Percentiles rank a stretch among this genome's conserved stretches.
phyloP scores from a whole-genome alignment of 2,329 filamentous ascomycete species.

The Fusarium pseudonygamai region DNA sequence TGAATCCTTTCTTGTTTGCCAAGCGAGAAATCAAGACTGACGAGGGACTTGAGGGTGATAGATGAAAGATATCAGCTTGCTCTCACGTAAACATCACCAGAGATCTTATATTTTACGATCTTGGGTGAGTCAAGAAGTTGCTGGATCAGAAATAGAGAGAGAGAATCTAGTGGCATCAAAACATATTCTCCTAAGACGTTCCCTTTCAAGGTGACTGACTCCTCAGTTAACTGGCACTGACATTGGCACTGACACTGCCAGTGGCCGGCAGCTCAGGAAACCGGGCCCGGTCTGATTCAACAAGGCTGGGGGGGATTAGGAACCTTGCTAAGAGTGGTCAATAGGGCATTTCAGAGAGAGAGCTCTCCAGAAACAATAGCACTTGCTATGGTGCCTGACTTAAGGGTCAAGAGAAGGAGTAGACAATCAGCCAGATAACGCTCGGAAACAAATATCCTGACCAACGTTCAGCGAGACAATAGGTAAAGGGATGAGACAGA shows the following conservation, averaged over 20 bases:
- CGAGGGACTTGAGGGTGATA: neutral
- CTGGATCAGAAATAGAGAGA: neutral
- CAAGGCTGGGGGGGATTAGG: neutral
- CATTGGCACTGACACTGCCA: conserved; percentile 2
- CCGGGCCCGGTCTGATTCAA: neutral
- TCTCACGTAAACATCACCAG: neutral
- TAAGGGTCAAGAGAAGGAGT: no score
- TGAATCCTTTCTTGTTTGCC: conserved; percentile 12
- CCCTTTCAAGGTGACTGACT: neutral
- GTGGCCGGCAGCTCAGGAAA: neutral
- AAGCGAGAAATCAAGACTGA: conserved; percentile 8
- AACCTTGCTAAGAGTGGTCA: neutral
- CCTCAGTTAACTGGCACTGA: conserved; percentile 8
- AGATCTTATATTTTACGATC: neutral
- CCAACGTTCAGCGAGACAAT: neutral
- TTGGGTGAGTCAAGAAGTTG: neutral
- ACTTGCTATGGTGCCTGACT: neutral
- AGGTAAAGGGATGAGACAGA: neutral
- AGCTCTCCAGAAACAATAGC: neutral
- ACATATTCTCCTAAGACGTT: neutral
- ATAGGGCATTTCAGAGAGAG: neutral
- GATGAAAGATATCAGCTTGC: neutral
- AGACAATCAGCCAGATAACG: neutral
- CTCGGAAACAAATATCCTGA: neutral
- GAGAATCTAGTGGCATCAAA: neutral